Conservation (phyloP, 2,329 filamentous ascomycete species). For the Alternaria ventricosa region DNA sequence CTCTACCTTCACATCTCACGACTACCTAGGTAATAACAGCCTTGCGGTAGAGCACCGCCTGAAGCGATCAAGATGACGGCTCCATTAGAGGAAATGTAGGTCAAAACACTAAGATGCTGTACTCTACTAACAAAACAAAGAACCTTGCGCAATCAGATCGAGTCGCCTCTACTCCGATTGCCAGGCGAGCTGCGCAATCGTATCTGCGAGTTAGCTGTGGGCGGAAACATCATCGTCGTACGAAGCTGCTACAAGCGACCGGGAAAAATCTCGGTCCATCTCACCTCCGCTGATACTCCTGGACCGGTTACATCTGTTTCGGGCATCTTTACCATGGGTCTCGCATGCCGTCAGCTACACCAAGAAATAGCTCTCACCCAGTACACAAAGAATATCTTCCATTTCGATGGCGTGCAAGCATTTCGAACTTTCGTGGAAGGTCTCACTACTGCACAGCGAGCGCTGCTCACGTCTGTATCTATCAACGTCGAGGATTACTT, state of each 20-base stretch:
- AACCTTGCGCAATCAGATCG: background rate
- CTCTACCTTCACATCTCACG: background rate
- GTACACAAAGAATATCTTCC: background rate
- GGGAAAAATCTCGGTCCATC: too few species aligned
- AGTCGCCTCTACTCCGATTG: background rate
- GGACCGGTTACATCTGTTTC: too few species aligned
- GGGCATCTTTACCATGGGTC: background rate
- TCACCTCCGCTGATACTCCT: too few species aligned
- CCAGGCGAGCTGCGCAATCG: background rate
- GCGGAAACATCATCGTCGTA: background rate
- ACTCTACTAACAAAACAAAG: background rate
- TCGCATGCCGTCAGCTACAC: background rate
- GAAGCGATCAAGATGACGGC: background rate
- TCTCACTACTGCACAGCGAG: background rate
- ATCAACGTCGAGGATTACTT: background rate
- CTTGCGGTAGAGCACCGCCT: background rate
- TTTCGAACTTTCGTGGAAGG: background rate
- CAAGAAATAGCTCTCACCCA: background rate
- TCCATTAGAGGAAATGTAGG: background rate
- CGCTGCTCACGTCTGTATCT: background rate
- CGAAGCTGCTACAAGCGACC: too few species aligned
- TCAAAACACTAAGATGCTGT: background rate
- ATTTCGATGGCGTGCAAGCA: background rate
- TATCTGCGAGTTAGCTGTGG: background rate
- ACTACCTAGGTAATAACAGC: too few species aligned